Percentiles rank a stretch among this genome's conserved stretches.
Conservation (phyloP, 495 filamentous ascomycete genomes). For the Neurospora terricola region DNA sequence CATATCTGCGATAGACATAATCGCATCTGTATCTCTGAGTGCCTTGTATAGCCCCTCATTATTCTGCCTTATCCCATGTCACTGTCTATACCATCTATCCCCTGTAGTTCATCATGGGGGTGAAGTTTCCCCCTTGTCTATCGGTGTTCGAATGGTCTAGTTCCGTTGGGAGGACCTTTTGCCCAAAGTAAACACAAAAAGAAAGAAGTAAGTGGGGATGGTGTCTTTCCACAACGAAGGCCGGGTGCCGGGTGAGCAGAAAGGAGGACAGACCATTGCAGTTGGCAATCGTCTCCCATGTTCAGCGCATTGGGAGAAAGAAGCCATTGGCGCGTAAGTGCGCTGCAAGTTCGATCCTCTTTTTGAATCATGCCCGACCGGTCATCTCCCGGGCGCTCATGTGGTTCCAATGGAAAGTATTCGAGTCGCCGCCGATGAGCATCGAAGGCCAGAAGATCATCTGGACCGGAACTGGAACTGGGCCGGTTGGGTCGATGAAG, state of each 20-base stretch:
- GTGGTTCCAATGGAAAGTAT: not conserved
- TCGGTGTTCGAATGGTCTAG: not conserved
- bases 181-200: not conserved
- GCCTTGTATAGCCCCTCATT: not conserved
- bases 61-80: not conserved
- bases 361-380: not conserved
- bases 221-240: not conserved
- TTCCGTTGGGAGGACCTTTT: not conserved
- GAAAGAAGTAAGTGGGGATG: not conserved
- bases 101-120: not conserved
- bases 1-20: not conserved
- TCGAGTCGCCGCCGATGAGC: not conserved
- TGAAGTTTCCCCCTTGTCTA: not conserved
- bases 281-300: not conserved
- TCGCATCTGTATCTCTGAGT: not conserved
- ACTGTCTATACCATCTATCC: not conserved
- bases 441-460: not conserved
- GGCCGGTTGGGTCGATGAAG: not conserved
- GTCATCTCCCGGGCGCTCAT: not conserved
- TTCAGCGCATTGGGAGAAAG: not conserved
- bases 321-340: not conserved
- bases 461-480: not conserved
- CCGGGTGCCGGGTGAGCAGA: not conserved
- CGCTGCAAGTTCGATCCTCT: not conserved
- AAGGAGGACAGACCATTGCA: too few relatives aligned